Conservation (phyloP, 139 green algal species). For the Axilococcus clingmanii region DNA sequence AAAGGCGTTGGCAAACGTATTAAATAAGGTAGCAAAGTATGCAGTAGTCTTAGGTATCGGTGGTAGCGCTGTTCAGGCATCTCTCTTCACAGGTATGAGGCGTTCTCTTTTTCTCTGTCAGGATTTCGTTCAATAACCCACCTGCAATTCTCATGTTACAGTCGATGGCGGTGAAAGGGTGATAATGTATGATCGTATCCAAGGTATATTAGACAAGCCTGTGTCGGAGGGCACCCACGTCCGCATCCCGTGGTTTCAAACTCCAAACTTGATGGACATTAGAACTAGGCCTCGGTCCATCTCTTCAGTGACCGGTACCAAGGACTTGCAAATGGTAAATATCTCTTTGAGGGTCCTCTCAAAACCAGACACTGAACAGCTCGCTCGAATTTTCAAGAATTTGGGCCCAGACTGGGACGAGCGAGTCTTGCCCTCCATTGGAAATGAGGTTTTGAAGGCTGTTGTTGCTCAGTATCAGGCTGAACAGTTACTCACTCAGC, state of each 20-base stretch:
- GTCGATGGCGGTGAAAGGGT: slow-evolving; percentile 93
- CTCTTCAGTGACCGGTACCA: slow-evolving; percentile 95
- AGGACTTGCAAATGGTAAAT: slow-evolving; percentile 99
- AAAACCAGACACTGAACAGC: slow-evolving; percentile 69
- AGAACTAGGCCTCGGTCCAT: slow-evolving; percentile 85
- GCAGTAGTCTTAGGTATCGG: slow-evolving; percentile 66
- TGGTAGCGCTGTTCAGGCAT: slow-evolving; percentile 56
- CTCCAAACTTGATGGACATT: slow-evolving; percentile 92
- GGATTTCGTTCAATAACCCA: not conserved
- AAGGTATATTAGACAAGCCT: slow-evolving; percentile 72
- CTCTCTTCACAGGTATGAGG: slow-evolving; percentile 70
- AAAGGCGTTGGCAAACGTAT: slow-evolving; percentile 34
- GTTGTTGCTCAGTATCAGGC: slow-evolving; percentile 98
- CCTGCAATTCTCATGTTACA: slow-evolving; percentile 34
- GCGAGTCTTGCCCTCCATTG: slow-evolving; percentile 96
- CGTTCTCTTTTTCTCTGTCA: not conserved
- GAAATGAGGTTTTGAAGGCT: slow-evolving; percentile 97
- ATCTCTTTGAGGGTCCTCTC: slow-evolving; percentile 91
- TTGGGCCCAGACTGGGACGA: slow-evolving; percentile 97
- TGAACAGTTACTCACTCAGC: slow-evolving; percentile 96
- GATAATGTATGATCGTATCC: slow-evolving; percentile 96
- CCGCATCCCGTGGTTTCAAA: slow-evolving; percentile 75
- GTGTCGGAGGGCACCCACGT: slow-evolving; percentile 90
- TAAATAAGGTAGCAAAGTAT: slow-evolving; percentile 68
- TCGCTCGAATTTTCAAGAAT: slow-evolving; percentile 85